Base-by-base conservation (phyloP, 495 filamentous ascomycete species). In the Podospora sp. region DNA sequence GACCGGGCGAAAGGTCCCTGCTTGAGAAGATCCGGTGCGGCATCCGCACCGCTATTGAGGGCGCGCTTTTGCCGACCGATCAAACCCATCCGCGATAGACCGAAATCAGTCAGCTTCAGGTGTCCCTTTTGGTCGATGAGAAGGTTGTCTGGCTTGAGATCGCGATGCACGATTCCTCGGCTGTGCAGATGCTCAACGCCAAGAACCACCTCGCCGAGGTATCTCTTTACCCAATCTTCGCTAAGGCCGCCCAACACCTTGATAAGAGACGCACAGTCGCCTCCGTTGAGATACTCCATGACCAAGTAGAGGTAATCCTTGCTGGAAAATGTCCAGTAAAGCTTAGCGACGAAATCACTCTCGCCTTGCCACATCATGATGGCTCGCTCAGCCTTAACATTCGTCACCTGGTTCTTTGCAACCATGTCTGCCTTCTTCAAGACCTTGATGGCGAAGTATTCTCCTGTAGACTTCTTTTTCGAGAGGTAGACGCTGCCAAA, bases 281-380 rank as follows among this genome's bases (percentile, higher is more conserved):
- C 95, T 21, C 95, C 95, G 72, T 99, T 99, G 62, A 99, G 82
- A 80, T 99, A 99, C 73, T 99, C 95, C 95, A 99, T 99, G 18
- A 99, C 95, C 70, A 99, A 82, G 76, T 98, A 99, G 29, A 99
- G 89, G 75, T 96, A 99, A 74, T 99, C 95, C 75, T 99, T 99
- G 84, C 96, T 99, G 27, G 95, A 94, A 73, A 99, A 99, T 0
- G 95, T 98, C 95, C 95, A 99, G 80, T 97, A 98, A 6, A 99
- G 83, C 78, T 99, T 99, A 18, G 95, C 95, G 59, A 99, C 95
- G 78, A 98, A 99, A 69, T 99, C 95, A 78, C 95, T 99, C 74
- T 98, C 95, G 26, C 96, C 96, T 81, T 99, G 96, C 89, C 95
- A 97, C 96, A 99, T 99, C 95, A 99, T 97, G 72, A 99, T 99